These are phyloP conservation scores for Carex arenaria DNA, from an alignment of 202 grass and related monocot genomes.

Conservation along the genomic window DNA sequence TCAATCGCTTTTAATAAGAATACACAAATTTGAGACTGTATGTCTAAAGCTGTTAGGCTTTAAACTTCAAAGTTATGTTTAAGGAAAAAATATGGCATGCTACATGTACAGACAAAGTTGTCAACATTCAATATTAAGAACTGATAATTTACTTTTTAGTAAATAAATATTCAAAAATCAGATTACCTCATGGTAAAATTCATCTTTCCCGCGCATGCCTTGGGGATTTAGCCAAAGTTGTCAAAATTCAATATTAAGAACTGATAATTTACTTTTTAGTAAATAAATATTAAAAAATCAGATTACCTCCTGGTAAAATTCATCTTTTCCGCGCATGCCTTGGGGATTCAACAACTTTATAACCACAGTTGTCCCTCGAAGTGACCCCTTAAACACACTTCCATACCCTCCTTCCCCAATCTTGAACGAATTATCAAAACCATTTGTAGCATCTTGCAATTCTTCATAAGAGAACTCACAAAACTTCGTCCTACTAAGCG, in stretches of 20 bases:
- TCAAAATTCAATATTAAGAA: not conserved
- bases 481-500: not conserved
- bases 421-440: constrained; percentile 19
- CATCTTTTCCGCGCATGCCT: constrained; percentile 19
- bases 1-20: not conserved
- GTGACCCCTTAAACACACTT: constrained; percentile 22
- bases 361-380: constrained; percentile 16
- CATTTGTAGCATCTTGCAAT: constrained; percentile 22
- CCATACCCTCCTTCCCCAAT: constrained; percentile 33
- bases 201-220: constrained; percentile 19
- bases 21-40: not conserved
- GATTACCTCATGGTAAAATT: constrained; percentile 26
- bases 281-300: not conserved
- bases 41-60: not conserved
- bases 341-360: constrained; percentile 31
- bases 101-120: not conserved
- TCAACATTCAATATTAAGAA: not conserved
- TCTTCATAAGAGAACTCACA: constrained; percentile 22
- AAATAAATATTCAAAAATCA: not conserved
- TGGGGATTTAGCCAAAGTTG: constrained; percentile 15
- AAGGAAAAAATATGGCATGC: not conserved
- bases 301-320: constrained; percentile 25
- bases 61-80: not conserved
- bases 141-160: not conserved
- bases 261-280: not conserved